Evolutionary conservation across 2,329 filamentous ascomycete genomes (phyloP), one percentile per base, ranked within the genome.

Genomic region (Xylariaceae sp.): DNA sequence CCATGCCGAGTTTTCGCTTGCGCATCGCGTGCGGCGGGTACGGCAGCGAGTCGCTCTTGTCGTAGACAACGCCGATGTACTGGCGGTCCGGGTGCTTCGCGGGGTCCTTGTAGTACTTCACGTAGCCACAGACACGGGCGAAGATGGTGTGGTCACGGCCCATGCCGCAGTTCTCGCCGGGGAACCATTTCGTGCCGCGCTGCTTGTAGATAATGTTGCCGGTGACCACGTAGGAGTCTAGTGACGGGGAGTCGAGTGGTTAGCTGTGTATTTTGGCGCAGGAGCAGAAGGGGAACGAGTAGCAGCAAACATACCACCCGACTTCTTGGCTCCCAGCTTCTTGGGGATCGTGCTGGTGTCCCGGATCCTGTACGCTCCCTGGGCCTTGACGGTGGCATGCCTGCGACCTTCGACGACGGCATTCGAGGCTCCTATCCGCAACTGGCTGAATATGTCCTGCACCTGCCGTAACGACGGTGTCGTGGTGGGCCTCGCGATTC

Each of bases 161-260:
- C 80, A 97, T 93, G 69, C 87, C 89, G 75, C 89, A 90, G 77
- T 99, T 97, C 74, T 97, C 94, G 69, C 94, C 94, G 0, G 94
- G 88, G 74, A 88, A 93, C 94, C 94, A 99, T 70, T 87, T 84
- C 3, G 94, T 95, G 68, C 94, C 94, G 70, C 93, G 88, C 76
- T 99, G 94, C 73, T 91, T 92, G 84, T 94, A 99, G 77, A 99
- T 89, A 76, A 99, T 99, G 79, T 96, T 97, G 57, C 94, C 94
- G 3, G 92, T 89, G 60, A 96, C 88, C 41, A 99, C 94, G 74
- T 88, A 96, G 78, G 97, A 89, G 73, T 93, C 89, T 92, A 71
- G 60, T 10, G 4, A 35, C 2, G 2, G 39, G 35, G 5, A 17
- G 35, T 10, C 17, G 4, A n/a, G 35, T 35, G 17, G 55, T 53